Evolutionary conservation across 441 rosid species (phyloP).

Genomic region (Eruca vesicaria): DNA sequence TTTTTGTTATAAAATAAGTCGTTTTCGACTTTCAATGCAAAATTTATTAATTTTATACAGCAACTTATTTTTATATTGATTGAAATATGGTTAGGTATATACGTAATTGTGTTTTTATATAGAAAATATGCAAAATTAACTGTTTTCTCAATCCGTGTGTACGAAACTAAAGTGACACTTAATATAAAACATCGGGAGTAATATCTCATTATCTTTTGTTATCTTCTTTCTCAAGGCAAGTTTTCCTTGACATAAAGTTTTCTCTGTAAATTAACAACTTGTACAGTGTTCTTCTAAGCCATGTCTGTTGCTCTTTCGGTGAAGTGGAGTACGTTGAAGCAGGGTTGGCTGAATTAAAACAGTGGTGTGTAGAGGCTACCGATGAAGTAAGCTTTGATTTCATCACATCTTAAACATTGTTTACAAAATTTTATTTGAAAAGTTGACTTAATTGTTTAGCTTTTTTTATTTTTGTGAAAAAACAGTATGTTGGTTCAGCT

Average conservation of each 20-base stretch:
- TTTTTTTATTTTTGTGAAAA: too few species aligned
- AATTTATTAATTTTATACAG: too few species aligned
- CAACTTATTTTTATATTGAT: too few species aligned
- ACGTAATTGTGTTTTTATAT: too few species aligned
- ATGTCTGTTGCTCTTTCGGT: constrained; percentile 96
- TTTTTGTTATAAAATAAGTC: too few species aligned
- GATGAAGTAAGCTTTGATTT: constrained; percentile 67
- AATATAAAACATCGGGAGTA: too few species aligned
- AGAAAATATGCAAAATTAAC: too few species aligned
- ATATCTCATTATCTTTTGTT: neutral
- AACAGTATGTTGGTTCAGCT: constrained; percentile 84
- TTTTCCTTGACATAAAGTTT: neutral
- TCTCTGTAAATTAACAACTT: constrained; percentile 10
- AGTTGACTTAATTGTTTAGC: constrained; percentile 11
- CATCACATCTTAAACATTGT: neutral
- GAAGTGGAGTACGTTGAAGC: constrained; percentile 94
- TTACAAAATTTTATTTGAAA: neutral
- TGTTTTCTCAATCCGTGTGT: too few species aligned
- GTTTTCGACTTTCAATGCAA: too few species aligned
- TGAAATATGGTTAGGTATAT: too few species aligned
- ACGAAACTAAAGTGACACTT: too few species aligned
- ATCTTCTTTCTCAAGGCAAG: neutral
- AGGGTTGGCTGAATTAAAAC: constrained; percentile 90
- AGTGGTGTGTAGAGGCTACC: constrained; percentile 77
- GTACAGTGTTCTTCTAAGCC: constrained; percentile 90